A percentile compares a stretch with the other conserved stretches of the same genome.
Conservation (phyloP, 257 asterid genomes). For the Primulina tabacum region DNA sequence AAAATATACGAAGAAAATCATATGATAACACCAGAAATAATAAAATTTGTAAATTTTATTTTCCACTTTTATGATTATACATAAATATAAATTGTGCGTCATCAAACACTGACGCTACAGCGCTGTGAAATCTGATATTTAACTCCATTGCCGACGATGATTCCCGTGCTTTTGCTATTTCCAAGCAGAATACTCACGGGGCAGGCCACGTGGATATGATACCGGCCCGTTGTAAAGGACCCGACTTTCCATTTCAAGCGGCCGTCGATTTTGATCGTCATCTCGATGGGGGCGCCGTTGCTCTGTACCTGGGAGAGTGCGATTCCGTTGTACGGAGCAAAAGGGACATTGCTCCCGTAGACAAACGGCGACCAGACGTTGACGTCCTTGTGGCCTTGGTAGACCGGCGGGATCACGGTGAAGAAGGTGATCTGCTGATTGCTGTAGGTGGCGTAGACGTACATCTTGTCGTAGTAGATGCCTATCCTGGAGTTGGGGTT, state of each 20-base stretch:
- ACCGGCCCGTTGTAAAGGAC: constrained; percentile 49
- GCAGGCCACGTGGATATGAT: constrained; percentile 73
- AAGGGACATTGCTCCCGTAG: constrained; percentile 59
- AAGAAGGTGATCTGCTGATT: constrained; percentile 74
- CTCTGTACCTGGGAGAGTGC: constrained; percentile 48
- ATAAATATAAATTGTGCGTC: background rate
- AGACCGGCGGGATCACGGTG: constrained; percentile 64
- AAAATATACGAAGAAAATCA: background rate
- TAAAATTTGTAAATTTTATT: background rate
- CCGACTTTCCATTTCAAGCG: constrained; percentile 79
- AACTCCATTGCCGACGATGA: constrained; percentile 49
- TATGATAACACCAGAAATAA: background rate
- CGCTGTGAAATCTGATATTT: constrained; percentile 65
- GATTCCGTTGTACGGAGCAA: constrained; percentile 75
- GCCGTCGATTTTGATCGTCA: constrained; percentile 57
- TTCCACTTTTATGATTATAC: background rate
- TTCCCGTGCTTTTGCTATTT: constrained; percentile 35
- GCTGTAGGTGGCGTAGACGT: constrained; percentile 54
- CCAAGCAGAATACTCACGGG: constrained; percentile 63
- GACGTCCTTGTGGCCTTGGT: constrained; percentile 74
- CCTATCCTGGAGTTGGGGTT: constrained; percentile 72
- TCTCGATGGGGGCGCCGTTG: constrained; percentile 44
- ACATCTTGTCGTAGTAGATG: constrained; percentile 55
- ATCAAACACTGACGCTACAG: constrained; percentile 61
- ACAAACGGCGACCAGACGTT: constrained; percentile 87